Conservation (phyloP, 495 filamentous ascomycete species). For the Friedmanniomyces endolithicus region DNA sequence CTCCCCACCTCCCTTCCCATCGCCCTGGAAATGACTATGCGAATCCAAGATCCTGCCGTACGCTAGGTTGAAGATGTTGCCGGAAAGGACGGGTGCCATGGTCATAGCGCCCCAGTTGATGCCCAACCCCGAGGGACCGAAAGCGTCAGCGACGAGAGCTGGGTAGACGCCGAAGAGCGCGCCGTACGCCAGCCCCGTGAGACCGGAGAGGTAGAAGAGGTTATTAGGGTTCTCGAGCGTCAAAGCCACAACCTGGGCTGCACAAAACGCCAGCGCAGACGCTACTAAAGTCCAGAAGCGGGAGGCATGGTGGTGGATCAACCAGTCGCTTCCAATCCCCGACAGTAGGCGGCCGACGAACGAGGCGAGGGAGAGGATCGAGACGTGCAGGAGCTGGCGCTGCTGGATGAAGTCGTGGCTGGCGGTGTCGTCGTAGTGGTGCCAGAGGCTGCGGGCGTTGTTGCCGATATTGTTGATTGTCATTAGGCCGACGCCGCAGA, state of each 20-base stretch:
- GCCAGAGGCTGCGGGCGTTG: constrained; percentile 66
- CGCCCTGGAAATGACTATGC: constrained; percentile 53
- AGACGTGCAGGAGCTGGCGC: constrained; percentile 84
- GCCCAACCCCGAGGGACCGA: constrained; percentile 70
- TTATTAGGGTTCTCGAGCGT: constrained; percentile 68
- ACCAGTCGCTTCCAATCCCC: constrained; percentile 78
- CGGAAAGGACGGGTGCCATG: constrained; percentile 66
- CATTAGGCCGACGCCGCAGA: constrained; percentile 92
- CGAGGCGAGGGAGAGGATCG: constrained; percentile 73
- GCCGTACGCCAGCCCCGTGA: constrained; percentile 85
- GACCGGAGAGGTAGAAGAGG: constrained; percentile 62
- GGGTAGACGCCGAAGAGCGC: constrained; percentile 93
- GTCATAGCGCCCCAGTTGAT: constrained; percentile 83
- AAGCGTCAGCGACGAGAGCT: constrained; percentile 78
- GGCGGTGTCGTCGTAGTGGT: constrained; percentile 63
- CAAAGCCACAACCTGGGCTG: constrained; percentile 69
- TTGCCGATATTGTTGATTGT: constrained; percentile 99
- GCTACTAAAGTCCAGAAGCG: constrained; percentile 82
- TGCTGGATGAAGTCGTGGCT: constrained; percentile 62
- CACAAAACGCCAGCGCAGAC: constrained; percentile 62
- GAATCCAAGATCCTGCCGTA: constrained; percentile 73
- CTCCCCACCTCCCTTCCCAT: constrained; percentile 57
- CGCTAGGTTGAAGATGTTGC: constrained; percentile 82
- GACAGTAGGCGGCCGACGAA: constrained; percentile 70
- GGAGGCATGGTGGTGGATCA: constrained; percentile 65